These are phyloP conservation scores for Botrytis fabae DNA, from an alignment of 2,329 filamentous ascomycete species.

Conservation along the genomic window DNA sequence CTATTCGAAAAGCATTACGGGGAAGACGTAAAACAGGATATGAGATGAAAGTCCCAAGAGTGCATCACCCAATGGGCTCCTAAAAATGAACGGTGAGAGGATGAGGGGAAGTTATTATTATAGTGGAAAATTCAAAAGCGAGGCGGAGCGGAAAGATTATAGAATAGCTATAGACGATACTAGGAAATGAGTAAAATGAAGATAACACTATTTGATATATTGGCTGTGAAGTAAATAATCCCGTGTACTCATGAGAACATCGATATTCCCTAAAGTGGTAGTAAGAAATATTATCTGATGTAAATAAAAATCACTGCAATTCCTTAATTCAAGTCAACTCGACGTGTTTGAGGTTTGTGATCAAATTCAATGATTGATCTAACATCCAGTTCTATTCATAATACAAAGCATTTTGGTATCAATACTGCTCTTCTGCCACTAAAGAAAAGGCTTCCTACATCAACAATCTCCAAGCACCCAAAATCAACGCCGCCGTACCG, in stretches of 20 bases:
- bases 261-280: too few relatives aligned
- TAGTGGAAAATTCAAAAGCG: not conserved
- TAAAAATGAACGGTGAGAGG: not conserved
- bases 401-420: constrained; percentile 15
- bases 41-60: not conserved
- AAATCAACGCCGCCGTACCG: constrained; percentile 64
- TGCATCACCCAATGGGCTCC: not conserved
- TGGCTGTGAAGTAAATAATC: not conserved
- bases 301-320: not conserved
- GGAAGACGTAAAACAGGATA: not conserved
- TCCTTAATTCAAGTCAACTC: not conserved
- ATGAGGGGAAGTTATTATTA: not conserved
- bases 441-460: constrained; percentile 50
- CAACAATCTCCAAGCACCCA: constrained; percentile 70
- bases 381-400: not conserved
- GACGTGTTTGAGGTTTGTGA: not conserved
- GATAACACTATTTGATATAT: not conserved
- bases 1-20: not conserved
- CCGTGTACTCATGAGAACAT: not conserved
- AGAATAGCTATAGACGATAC: not conserved
- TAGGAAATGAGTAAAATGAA: not conserved
- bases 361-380: not conserved
- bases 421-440: not conserved
- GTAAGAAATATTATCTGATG: not conserved
- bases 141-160: not conserved